Evolutionary conservation across 2,329 filamentous ascomycete genomes (phyloP), one percentile per base, ranked within the genome.

Genomic region (Neocucurbitaria cava): DNA sequence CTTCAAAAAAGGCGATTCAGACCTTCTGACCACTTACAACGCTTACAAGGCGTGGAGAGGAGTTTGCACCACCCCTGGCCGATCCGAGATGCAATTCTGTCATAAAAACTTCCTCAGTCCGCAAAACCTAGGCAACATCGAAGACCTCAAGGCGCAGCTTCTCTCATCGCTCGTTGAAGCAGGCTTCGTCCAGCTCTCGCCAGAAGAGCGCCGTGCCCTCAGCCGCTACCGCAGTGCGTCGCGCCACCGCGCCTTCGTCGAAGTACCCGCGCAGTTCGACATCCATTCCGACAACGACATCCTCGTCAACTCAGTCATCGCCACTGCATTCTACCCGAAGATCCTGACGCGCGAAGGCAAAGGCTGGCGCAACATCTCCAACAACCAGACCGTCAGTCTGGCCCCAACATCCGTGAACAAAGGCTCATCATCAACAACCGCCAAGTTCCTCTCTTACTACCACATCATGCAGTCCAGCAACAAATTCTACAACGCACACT

Each of bases 281-380:
- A 76, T 82, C 26, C 89, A 95, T 70, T 92, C 90, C 59, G 84
- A 88, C 49, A 94, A 96, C 58, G 93, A 99, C 63, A 68, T 88
- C 1, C 82, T 97, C 21, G 83, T 92, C 5, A 86, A 88, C 56
- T 90, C 92, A 0, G 90, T 97, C 38, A 90, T 97, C 64, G 90
- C 92, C 0, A 96, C 91, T 86, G 93, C 91, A 47, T 96, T 99
- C 79, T 98, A 99, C 69, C 95, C 95, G 0, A 97, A 96, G 68
- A 84, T 99, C 15, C 83, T 98, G 3, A 86, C 89, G 23, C 87
- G 90, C 51, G 93, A 98, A 67, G 87, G 86, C 45, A 96, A 92
- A 78, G 92, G 91, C 11, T 90, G 93, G 82, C 88, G 93, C 50
- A 98, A 97, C 64, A 87, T 97, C 55, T 87, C 90, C 47, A 98